phyloP scores from a whole-genome alignment of 2,329 filamentous ascomycete genomes.

The Orbilia oligospora region DNA sequence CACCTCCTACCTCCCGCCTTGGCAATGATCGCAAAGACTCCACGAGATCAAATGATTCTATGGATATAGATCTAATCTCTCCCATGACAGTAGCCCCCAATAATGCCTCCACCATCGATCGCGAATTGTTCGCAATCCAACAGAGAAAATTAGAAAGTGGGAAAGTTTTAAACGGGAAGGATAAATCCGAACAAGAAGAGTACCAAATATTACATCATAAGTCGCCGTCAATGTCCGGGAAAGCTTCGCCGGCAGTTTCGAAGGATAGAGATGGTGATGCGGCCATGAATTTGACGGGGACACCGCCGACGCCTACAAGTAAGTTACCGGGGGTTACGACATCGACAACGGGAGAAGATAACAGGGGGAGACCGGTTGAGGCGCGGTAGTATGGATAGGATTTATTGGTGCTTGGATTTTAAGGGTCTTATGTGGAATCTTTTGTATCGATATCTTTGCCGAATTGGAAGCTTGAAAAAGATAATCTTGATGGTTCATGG shows the following conservation, averaged over 20 bases:
- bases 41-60: conserved; percentile 48
- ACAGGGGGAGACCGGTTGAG: conserved; percentile 49
- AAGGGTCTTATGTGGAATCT: neutral
- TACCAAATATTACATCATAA: conserved; percentile 60
- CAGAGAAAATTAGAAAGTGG: conserved; percentile 58
- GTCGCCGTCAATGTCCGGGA: conserved; percentile 58
- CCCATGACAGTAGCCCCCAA: conserved; percentile 23
- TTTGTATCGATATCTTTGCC: conserved; percentile 13
- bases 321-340: conserved; percentile 17
- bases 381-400: conserved; percentile 43
- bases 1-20: conserved; percentile 42
- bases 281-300: conserved; percentile 37
- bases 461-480: conserved; percentile 12
- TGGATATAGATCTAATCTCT: conserved; percentile 51
- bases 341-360: conserved; percentile 37
- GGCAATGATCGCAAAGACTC: conserved; percentile 43
- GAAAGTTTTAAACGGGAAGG: conserved; percentile 57
- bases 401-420: neutral
- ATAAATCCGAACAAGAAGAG: conserved; percentile 59
- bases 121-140: conserved; percentile 56
- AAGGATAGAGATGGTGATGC: conserved; percentile 54
- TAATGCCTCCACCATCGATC: conserved; percentile 41
- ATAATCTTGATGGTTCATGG: neutral
- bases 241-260: conserved; percentile 36
- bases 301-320: conserved; percentile 30